phyloP scores from a whole-genome alignment of 139 green algal genomes.

The Chlamydomonas sphaeroides region DNA sequence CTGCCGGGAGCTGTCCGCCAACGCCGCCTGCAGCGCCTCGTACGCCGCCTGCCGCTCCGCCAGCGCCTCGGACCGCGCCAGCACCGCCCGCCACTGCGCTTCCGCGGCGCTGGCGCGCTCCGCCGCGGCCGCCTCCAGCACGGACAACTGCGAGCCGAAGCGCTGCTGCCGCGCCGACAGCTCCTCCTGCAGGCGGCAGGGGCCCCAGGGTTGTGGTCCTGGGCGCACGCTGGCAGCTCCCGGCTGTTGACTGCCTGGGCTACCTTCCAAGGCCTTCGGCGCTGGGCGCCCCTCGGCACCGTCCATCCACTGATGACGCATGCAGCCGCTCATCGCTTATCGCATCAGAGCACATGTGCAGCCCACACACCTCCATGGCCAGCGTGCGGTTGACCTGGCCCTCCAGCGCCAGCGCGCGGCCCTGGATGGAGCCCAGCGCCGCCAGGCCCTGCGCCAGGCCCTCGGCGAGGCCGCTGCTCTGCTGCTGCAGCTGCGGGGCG shows the following conservation, averaged over 20 bases:
- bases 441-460: background rate
- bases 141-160: background rate
- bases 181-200: no score
- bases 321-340: no score
- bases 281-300: no score
- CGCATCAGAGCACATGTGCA: no score
- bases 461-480: no score
- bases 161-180: background rate
- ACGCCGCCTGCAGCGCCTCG: background rate
- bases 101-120: background rate
- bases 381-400: constrained; percentile 5
- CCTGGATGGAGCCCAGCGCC: background rate
- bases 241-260: no score
- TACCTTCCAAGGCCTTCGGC: no score
- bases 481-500: no score
- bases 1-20: background rate
- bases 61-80: background rate
- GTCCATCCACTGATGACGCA: no score
- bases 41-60: constrained; percentile 4
- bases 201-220: no score
- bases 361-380: constrained; percentile 18
- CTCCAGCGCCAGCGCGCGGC: background rate
- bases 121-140: background rate
- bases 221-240: no score
- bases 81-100: background rate